Evolutionary conservation across 2,329 filamentous ascomycete species (phyloP), one percentile per base, ranked within the genome.

Genomic region (Chaetothyriales sp.): DNA sequence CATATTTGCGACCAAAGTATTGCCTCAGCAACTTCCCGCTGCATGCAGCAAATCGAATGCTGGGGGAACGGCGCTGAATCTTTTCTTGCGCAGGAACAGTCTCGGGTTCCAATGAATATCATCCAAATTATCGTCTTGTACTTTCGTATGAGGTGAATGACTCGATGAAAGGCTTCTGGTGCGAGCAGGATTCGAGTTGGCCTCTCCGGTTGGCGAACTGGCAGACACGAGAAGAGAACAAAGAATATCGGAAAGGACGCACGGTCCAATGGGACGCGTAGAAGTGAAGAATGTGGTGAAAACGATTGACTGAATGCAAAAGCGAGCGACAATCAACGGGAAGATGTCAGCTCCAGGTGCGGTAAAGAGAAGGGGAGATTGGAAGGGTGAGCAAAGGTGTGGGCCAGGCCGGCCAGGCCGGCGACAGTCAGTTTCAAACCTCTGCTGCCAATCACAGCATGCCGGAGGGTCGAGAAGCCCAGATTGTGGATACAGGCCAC

Each of bases 241-340:
- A 56, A 49, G 56, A 56, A 56, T 58, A 52, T 55, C 54, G 51
- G 44, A 55, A 40, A 49, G 48, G 44, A 49, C 51, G 9, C 37
- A 13, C n/a, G 47, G 15, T 20, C 28, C 18, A 49, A 10, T 18
- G 4, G 33, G 45, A 43, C 18, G 10, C 25, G 48, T 29, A 5
- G 22, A 50, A 50, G 43, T 44, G 48, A 49, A 7, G 25, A 25
- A 44, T 44, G 18, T 5, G 18, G 4, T 13, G 18, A 22, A 46
- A 46, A 19, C 18, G 10, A 46, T 8, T 18, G 22, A 47, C 22
- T 28, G 46, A 47, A 47, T 18, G 46, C 25, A 47, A 29, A 29
- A 29, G 9, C n/a, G 46, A 47, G 15, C 18, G 33, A 33, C 44
- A 19, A 46, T 13, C 10, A 46, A 46, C 25, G 44, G 22, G 22